Conservation (phyloP, 1,284 basidiomycete genomes). For the Irpex sp. region DNA sequence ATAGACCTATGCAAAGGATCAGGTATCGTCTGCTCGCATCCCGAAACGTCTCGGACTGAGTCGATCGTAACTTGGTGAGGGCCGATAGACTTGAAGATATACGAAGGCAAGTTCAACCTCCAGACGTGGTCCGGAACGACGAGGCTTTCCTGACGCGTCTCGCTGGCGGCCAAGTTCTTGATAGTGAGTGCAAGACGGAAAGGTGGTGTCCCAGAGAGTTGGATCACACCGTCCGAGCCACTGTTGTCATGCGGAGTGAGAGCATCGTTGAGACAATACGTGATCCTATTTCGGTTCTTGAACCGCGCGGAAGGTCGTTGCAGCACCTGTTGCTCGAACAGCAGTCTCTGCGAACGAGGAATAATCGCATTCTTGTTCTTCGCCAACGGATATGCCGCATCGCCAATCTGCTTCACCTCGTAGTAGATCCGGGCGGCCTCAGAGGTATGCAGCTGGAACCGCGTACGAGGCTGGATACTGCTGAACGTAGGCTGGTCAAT, state of each 20-base stretch:
- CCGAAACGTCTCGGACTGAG: conserved; percentile 72
- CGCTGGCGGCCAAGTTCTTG: conserved; percentile 69
- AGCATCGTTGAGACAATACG: conserved; percentile 75
- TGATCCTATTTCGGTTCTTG: conserved; percentile 59
- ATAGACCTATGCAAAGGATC: conserved; percentile 66
- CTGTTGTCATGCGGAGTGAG: conserved; percentile 51
- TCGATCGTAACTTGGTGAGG: conserved; percentile 80
- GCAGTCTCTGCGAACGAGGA: conserved; percentile 56
- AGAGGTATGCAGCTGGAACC: conserved; percentile 82
- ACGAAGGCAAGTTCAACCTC: conserved; percentile 72
- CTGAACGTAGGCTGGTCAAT: conserved; percentile 77
- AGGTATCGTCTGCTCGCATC: conserved; percentile 69
- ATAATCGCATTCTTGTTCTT: conserved; percentile 59
- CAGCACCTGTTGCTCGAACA: conserved; percentile 84
- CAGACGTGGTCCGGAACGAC: conserved; percentile 61
- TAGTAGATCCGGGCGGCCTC: conserved; percentile 84
- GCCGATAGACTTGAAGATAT: conserved; percentile 74
- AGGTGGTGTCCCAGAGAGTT: conserved; percentile 80
- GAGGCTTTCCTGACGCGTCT: conserved; percentile 56
- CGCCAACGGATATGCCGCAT: conserved; percentile 79
- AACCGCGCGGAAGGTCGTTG: conserved; percentile 77
- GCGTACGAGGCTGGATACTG: conserved; percentile 78
- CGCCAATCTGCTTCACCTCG: conserved; percentile 84
- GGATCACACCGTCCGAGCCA: conserved; percentile 58
- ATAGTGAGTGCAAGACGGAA: conserved; percentile 79